Evolutionary conservation across 495 filamentous ascomycete species (phyloP).

Genomic region (Bacidia gigantensis): DNA sequence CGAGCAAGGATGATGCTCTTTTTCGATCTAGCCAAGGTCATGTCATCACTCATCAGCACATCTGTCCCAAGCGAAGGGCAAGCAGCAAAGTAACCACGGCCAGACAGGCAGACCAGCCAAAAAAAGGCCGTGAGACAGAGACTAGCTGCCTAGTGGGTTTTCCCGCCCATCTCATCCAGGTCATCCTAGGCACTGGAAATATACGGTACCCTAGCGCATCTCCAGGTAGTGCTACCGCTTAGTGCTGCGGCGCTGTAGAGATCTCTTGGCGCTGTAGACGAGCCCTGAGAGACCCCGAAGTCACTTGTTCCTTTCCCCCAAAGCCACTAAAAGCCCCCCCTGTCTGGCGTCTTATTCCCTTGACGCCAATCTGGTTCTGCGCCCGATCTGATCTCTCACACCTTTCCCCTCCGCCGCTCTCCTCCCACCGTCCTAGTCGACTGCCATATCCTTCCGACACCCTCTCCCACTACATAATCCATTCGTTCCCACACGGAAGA

Average conservation of each 20-base stretch:
- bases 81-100: not conserved
- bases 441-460: not conserved
- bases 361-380: not conserved
- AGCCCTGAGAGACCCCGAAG: not conserved
- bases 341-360: not conserved
- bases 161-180: not conserved
- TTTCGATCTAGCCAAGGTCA: not conserved
- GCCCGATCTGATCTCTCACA: not conserved
- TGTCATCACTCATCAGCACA: not conserved
- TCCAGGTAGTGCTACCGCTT: not conserved
- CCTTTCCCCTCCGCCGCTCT: not conserved
- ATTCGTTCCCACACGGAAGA: not conserved
- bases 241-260: not conserved
- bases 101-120: not conserved
- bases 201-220: not conserved
- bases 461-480: not conserved
- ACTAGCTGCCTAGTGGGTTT: too few relatives aligned
- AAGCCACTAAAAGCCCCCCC: not conserved
- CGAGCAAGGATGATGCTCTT: not conserved
- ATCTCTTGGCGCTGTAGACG: not conserved
- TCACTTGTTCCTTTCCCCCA: not conserved
- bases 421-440: not conserved
- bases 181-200: not conserved
- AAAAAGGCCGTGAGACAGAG: too few relatives aligned
- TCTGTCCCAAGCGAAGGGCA: not conserved